These are phyloP conservation scores for Rosa chinensis DNA, from an alignment of 306 rosid genomes.

Conservation along the genomic window DNA sequence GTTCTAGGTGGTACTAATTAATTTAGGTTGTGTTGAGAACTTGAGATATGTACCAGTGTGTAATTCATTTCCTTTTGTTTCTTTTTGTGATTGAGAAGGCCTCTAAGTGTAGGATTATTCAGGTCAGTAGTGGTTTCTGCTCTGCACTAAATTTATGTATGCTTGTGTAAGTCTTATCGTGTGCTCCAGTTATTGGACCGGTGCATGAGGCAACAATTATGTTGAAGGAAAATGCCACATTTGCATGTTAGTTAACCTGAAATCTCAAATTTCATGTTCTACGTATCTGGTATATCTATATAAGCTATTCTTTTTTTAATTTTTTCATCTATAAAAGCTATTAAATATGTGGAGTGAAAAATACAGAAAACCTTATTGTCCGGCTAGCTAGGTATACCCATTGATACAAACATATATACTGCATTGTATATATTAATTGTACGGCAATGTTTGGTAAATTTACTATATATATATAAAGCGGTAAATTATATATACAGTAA, in stretches of 20 bases:
- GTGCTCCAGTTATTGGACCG: neutral
- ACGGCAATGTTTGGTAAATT: too few species aligned
- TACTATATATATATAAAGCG: too few species aligned
- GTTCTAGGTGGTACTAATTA: slow-evolving; percentile 71
- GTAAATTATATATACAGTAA: neutral
- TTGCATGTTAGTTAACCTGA: neutral
- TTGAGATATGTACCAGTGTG: neutral
- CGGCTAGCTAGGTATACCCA: neutral
- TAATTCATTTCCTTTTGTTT: slow-evolving; percentile 9
- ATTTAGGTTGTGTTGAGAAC: neutral
- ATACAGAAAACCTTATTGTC: neutral
- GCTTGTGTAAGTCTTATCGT: slow-evolving; percentile 3
- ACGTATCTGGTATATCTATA: neutral
- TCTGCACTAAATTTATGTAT: neutral
- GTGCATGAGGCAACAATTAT: neutral
- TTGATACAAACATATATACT: neutral
- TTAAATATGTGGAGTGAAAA: neutral
- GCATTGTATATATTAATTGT: too few species aligned
- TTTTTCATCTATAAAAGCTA: neutral
- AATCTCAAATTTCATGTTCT: neutral
- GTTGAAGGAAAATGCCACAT: neutral
- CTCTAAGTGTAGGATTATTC: slow-evolving; percentile 17
- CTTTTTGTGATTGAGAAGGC: slow-evolving; percentile 12
- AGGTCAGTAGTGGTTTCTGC: neutral
- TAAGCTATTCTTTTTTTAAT: neutral